These are phyloP conservation scores for Taphrina betulina DNA, from an alignment of 1,139 yeast genomes.

Conservation along the genomic window DNA sequence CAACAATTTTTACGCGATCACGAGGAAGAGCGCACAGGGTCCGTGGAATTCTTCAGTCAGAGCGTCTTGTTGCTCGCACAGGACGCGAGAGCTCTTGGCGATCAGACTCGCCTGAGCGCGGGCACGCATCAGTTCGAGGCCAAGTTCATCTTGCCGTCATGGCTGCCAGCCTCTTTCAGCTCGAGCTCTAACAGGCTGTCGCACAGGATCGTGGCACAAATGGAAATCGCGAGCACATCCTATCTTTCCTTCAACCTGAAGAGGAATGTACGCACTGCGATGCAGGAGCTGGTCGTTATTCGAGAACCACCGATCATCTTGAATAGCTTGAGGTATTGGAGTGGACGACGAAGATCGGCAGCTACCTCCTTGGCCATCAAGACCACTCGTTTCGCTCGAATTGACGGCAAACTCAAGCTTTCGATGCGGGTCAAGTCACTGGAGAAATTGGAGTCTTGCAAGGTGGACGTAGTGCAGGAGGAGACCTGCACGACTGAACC, in stretches of 20 bases:
- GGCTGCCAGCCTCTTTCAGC: constrained; percentile 19
- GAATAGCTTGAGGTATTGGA: constrained; percentile 26
- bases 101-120: not conserved
- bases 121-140: constrained; percentile 20
- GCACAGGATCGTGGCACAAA: constrained; percentile 16
- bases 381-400: constrained; percentile 20
- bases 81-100: not conserved
- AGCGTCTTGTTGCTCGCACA: not conserved
- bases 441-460: constrained; percentile 19
- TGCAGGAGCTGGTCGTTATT: constrained; percentile 5
- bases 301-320: constrained; percentile 17
- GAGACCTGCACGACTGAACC: constrained; percentile 6
- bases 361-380: constrained; percentile 24
- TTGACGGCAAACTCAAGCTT: constrained; percentile 17
- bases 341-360: constrained; percentile 24
- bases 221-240: not conserved
- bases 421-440: constrained; percentile 25
- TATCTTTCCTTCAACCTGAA: constrained; percentile 7
- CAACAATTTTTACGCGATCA: constrained; percentile 14
- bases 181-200: constrained; percentile 9
- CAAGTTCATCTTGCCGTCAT: constrained; percentile 17
- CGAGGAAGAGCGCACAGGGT: constrained; percentile 13
- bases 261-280: not conserved
- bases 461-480: constrained; percentile 25
- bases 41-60: constrained; percentile 7